These are phyloP conservation scores for Leptographium lundbergii DNA, from an alignment of 2,329 filamentous ascomycete genomes.

Conservation along the genomic window DNA sequence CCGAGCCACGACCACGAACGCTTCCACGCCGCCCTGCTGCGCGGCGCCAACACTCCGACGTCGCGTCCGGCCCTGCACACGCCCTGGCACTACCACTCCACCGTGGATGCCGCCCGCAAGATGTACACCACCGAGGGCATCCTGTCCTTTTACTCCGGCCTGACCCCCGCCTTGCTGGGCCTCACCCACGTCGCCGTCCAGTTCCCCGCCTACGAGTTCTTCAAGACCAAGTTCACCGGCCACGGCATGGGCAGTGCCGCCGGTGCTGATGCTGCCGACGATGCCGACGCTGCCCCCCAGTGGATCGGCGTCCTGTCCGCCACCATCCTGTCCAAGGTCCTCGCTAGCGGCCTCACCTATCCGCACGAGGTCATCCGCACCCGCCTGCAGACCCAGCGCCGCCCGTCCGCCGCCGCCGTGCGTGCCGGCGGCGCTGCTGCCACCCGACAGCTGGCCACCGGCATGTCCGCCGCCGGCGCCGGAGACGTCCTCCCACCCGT, in stretches of 20 bases:
- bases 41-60: slow-evolving; percentile 40
- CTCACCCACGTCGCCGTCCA: slow-evolving; percentile 94
- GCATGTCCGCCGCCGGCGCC: slow-evolving; percentile 15
- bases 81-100: slow-evolving; percentile 87
- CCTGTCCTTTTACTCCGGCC: slow-evolving; percentile 84
- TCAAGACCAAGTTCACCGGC: slow-evolving; percentile 85
- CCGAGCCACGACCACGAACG: slow-evolving; percentile 32
- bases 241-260: slow-evolving; percentile 56
- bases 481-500: slow-evolving; percentile 11
- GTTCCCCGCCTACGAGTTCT: slow-evolving; percentile 88
- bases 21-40: slow-evolving; percentile 25
- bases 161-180: slow-evolving; percentile 82
- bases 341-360: slow-evolving; percentile 90
- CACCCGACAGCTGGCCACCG: not conserved
- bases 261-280: not conserved
- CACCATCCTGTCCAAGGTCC: slow-evolving; percentile 85
- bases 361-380: slow-evolving; percentile 95
- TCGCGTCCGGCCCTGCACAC: slow-evolving; percentile 43
- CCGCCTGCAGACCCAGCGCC: slow-evolving; percentile 82
- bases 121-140: slow-evolving; percentile 92
- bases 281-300: slow-evolving; percentile 44
- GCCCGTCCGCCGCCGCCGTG: slow-evolving; percentile 35
- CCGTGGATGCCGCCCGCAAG: slow-evolving; percentile 81
- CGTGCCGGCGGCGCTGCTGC: not conserved
- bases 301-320: slow-evolving; percentile 77